These are phyloP conservation scores for Rhodofomes roseus DNA, from an alignment of 1,284 basidiomycete species.

Conservation along the genomic window DNA sequence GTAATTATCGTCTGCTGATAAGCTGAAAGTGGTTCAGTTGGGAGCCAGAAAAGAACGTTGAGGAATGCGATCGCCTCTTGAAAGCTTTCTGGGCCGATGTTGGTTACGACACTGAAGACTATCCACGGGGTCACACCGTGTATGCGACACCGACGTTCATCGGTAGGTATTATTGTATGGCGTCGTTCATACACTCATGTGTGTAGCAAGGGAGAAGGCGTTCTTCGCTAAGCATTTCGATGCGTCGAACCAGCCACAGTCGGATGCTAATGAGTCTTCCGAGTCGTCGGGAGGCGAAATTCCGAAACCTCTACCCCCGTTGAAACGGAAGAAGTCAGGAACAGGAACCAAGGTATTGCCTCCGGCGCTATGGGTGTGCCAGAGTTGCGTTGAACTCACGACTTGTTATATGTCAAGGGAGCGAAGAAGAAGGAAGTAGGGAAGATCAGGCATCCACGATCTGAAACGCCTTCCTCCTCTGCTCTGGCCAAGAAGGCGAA, in stretches of 20 bases:
- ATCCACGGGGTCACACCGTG: constrained; percentile 38
- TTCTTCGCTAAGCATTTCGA: constrained; percentile 41
- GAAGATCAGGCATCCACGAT: not conserved
- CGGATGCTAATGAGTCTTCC: constrained; percentile 21
- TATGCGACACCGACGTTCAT: constrained; percentile 33
- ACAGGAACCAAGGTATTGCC: too few relatives aligned
- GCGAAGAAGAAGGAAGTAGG: not conserved
- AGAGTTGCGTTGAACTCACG: too few relatives aligned
- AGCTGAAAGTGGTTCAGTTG: constrained; percentile 40
- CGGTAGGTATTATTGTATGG: constrained; percentile 11
- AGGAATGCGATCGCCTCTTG: constrained; percentile 50
- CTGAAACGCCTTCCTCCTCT: not conserved
- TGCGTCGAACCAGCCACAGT: constrained; percentile 16
- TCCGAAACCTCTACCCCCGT: not conserved
- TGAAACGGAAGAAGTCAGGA: not conserved
- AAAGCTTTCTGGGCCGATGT: constrained; percentile 60
- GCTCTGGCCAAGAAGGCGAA: not conserved
- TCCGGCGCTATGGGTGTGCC: not conserved
- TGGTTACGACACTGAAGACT: constrained; percentile 54
- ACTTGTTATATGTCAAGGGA: not conserved
- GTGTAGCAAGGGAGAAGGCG: constrained; percentile 35
- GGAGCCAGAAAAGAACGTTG: constrained; percentile 59
- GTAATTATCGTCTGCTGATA: not conserved
- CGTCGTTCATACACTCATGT: not conserved
- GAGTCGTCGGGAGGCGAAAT: constrained; percentile 16